These are phyloP conservation scores for Starmera quercuum DNA, from an alignment of 805 yeast genomes.

Conservation along the genomic window DNA sequence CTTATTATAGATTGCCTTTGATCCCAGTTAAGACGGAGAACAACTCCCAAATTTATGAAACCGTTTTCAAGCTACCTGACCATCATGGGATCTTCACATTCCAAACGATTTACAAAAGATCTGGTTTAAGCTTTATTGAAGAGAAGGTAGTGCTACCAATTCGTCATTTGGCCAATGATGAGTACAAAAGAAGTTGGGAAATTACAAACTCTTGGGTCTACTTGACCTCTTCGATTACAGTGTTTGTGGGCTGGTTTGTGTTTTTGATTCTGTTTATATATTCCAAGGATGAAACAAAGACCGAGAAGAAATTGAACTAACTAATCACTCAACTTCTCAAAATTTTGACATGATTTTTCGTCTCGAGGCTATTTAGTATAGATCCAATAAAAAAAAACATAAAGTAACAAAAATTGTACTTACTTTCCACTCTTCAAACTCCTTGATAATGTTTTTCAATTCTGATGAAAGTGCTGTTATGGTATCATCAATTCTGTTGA, in stretches of 20 bases:
- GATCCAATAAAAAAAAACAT: background rate
- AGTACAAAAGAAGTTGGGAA: constrained; percentile 87
- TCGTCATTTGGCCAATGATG: constrained; percentile 93
- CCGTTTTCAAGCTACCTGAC: constrained; percentile 72
- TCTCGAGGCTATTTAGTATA: background rate
- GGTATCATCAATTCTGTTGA: constrained; percentile 35
- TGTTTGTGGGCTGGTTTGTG: constrained; percentile 66
- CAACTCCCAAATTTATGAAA: constrained; percentile 36
- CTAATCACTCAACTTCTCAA: background rate
- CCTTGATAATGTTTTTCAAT: constrained; percentile 23
- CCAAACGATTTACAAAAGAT: constrained; percentile 64
- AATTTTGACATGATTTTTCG: background rate
- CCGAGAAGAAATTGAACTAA: constrained; percentile 6
- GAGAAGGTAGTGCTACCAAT: constrained; percentile 71
- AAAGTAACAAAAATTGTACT: background rate
- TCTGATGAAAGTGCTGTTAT: constrained; percentile 26
- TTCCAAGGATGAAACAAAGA: constrained; percentile 17
- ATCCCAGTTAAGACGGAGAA: constrained; percentile 29
- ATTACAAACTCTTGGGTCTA: constrained; percentile 93
- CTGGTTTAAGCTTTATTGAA: constrained; percentile 62
- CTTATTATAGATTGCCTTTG: constrained; percentile 79
- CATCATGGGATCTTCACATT: constrained; percentile 96
- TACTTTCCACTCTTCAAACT: constrained; percentile 36
- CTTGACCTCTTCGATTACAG: constrained; percentile 59
- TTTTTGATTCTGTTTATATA: constrained; percentile 59